Base-by-base conservation (phyloP, 306 rosid genomes). In the Lotus japonicus region DNA sequence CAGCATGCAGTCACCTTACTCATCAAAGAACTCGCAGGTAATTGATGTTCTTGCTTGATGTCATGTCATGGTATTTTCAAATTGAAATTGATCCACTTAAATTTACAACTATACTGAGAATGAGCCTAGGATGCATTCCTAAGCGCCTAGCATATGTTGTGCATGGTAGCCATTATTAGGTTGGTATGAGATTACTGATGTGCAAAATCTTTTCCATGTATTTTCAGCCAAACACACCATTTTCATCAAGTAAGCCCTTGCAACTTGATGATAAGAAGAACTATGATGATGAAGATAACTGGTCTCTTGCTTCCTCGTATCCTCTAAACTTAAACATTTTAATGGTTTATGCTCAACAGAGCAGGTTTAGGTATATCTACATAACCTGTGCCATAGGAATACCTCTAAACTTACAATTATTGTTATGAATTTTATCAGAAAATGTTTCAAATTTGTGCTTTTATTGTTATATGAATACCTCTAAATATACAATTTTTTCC, bases 221-320 rank as follows among this genome's bases (percentile, higher is more conserved):
- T 51, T 79, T 79, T 72, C 92, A 94, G 98, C 81, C 82, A 39
- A 86, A 70, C 74, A 84, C 97, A 11, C 97, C 97, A 44, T 80
- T 78, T 65, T 69, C 97, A 5, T 80, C 90, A 42, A 73, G 69
- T 51, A 84, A 78, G 79, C 68, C 77, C 45, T 39, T 66, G 74
- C 95, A 77, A 42, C 79, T 46, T 55, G 84, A 80, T 42, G 59
- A 35, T 48, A 88, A 79, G 86, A 94, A 85, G 77, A 84, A 88
- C 69, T 81, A 58, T 1, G 97, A 87, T 26, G 99, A 88, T 73
- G 96, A 94, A 78, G 99, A 92, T 60, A 79, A 66, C 78, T 90
- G 87, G 87, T 95, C 95, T 49, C n/a, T 85, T 4, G 83, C 97
- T 58, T 87, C 96, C 77, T 90, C 99, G 96, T 95, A 95, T 95